A percentile compares a stretch with the other conserved stretches of the same genome.
phyloP scores from a whole-genome alignment of 2,329 filamentous ascomycete species.

The Chlorencoelia australis region DNA sequence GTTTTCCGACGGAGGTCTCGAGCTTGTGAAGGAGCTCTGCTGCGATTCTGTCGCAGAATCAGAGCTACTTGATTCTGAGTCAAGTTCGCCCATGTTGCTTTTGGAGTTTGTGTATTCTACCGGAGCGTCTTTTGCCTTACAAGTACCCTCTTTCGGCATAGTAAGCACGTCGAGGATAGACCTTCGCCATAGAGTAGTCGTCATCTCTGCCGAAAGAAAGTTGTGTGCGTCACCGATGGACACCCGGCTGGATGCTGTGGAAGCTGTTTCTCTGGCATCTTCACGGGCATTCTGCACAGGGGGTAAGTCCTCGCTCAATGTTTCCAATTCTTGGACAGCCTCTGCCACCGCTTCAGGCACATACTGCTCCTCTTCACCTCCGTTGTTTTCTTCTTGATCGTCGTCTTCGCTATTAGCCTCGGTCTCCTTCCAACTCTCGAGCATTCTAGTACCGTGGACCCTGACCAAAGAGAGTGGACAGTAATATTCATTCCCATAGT shows the following conservation, averaged over 20 bases:
- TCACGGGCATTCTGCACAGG: background rate
- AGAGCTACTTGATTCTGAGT: background rate
- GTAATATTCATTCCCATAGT: constrained; percentile 95
- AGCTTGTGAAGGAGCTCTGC: constrained; percentile 3
- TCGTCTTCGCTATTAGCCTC: constrained; percentile 57
- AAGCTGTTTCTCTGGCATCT: constrained; percentile 9
- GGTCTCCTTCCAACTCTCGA: constrained; percentile 84
- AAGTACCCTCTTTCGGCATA: background rate
- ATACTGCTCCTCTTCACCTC: constrained; percentile 14
- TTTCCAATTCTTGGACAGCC: constrained; percentile 20
- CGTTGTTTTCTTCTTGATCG: constrained; percentile 30
- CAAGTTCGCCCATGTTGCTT: background rate
- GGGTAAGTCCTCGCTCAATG: constrained; percentile 14
- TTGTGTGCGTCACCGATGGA: background rate
- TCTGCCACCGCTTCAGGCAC: constrained; percentile 28
- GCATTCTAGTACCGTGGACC: constrained; percentile 86
- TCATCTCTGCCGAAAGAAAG: background rate
- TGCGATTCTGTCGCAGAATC: constrained; percentile 4
- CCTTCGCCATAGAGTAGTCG: constrained; percentile 2
- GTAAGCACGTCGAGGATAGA: background rate
- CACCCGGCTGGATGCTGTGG: background rate
- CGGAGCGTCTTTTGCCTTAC: constrained; percentile 5
- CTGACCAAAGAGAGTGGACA: constrained; percentile 85
- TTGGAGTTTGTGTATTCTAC: constrained; percentile 1
- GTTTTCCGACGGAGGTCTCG: constrained; percentile 2